These are phyloP conservation scores for Omphalotus guepiniiformis DNA, from an alignment of 768 basidiomycete species.

Conservation along the genomic window DNA sequence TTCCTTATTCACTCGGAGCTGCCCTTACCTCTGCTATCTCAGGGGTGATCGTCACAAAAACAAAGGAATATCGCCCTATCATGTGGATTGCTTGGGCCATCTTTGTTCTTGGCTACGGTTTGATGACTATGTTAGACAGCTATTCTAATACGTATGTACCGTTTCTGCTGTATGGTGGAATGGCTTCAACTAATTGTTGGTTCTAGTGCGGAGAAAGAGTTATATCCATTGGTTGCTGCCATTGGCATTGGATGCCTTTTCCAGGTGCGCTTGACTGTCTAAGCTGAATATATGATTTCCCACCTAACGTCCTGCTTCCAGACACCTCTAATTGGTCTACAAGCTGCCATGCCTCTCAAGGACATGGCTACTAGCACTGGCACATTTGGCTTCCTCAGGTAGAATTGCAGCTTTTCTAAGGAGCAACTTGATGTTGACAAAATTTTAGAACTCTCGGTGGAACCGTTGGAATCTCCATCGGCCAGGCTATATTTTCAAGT, in stretches of 20 bases:
- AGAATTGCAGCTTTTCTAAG: constrained; percentile 3
- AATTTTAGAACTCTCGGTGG: constrained; percentile 60
- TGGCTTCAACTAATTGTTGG: too few species aligned
- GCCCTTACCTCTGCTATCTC: constrained; percentile 50
- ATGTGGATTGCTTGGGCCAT: constrained; percentile 60
- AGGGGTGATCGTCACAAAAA: constrained; percentile 55
- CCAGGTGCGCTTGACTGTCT: constrained; percentile 63
- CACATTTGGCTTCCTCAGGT: constrained; percentile 69
- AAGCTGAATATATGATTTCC: constrained; percentile 28
- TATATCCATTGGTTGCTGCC: constrained; percentile 53
- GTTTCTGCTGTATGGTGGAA: too few species aligned
- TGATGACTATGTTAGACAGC: constrained; percentile 67
- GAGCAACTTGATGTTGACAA: neutral
- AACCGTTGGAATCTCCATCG: constrained; percentile 71
- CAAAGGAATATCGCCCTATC: constrained; percentile 52
- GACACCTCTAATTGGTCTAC: constrained; percentile 64
- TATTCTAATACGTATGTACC: constrained; percentile 48
- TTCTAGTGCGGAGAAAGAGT: constrained; percentile 53
- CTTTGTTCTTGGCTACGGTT: constrained; percentile 62
- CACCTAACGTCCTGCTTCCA: constrained; percentile 35
- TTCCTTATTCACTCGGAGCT: constrained; percentile 64
- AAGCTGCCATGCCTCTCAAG: constrained; percentile 83
- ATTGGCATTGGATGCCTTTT: constrained; percentile 5
- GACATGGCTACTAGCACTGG: constrained; percentile 83
- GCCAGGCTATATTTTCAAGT: constrained; percentile 63